These are phyloP conservation scores for Begonia fuchsioides DNA, from an alignment of 306 rosid genomes.

Conservation along the genomic window DNA sequence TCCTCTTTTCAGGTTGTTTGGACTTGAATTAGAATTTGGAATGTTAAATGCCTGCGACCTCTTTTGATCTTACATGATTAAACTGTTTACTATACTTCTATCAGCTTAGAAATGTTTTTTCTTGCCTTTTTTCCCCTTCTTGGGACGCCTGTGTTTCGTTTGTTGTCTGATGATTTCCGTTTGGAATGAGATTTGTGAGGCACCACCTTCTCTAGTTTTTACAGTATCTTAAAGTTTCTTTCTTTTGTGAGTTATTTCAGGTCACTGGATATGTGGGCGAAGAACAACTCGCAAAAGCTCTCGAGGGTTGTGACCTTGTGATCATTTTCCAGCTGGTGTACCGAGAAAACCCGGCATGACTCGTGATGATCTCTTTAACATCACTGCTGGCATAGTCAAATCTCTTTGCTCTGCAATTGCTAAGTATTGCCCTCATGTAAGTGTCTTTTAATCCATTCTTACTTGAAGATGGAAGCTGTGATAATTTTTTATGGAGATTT, in stretches of 20 bases:
- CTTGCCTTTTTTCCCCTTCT: too few relatives aligned
- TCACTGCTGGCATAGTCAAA: slow-evolving; percentile 90
- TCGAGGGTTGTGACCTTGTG: slow-evolving; percentile 85
- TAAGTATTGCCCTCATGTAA: slow-evolving; percentile 76
- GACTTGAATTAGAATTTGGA: not conserved
- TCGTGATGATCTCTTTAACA: too few relatives aligned
- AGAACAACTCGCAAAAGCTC: slow-evolving; percentile 53
- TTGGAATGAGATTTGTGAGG: not conserved
- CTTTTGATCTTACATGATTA: too few relatives aligned
- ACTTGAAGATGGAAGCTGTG: too few relatives aligned
- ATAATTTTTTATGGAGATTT: not conserved
- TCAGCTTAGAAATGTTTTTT: too few relatives aligned
- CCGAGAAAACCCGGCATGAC: too few relatives aligned
- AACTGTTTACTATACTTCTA: too few relatives aligned
- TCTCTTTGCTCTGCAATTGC: slow-evolving; percentile 52
- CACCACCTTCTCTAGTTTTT: not conserved
- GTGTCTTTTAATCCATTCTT: too few relatives aligned
- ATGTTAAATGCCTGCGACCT: too few relatives aligned
- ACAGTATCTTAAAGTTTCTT: too few relatives aligned
- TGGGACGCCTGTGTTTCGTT: too few relatives aligned
- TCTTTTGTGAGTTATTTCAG: slow-evolving; percentile 17
- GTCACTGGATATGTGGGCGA: slow-evolving; percentile 67
- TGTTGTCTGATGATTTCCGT: not conserved
- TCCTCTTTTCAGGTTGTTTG: not conserved
- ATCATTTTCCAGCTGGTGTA: slow-evolving; percentile 91